Conservation (phyloP, 208 protist species). For the Novymonas esmeraldas region DNA sequence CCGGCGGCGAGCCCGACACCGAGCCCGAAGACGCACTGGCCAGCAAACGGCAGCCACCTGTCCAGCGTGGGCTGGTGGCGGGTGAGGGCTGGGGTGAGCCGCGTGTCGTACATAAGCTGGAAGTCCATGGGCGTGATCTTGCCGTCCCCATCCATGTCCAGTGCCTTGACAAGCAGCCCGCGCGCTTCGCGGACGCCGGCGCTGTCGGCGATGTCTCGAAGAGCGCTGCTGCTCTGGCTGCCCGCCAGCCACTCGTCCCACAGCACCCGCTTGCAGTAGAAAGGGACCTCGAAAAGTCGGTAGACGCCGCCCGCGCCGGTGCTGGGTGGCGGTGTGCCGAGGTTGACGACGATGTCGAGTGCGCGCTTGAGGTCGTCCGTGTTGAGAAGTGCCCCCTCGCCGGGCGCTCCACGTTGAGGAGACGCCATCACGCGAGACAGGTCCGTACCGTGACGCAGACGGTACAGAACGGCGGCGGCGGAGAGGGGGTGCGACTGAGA, state of each 20-base stretch:
- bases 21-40: slow-evolving; percentile 56
- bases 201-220: slow-evolving; percentile 21
- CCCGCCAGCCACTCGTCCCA: slow-evolving; percentile 37
- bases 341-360: slow-evolving; percentile 43
- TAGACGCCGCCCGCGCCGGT: slow-evolving; percentile 29
- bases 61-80: slow-evolving; percentile 40
- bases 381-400: slow-evolving; percentile 35
- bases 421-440: too few relatives aligned
- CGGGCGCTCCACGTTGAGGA: too few relatives aligned
- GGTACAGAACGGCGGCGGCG: too few relatives aligned
- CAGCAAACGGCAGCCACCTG: slow-evolving; percentile 48
- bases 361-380: slow-evolving; percentile 66
- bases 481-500: too few relatives aligned
- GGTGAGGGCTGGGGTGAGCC: slow-evolving; percentile 35
- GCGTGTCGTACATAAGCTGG: slow-evolving; percentile 65
- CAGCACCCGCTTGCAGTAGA: slow-evolving; percentile 44
- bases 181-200: slow-evolving; percentile 34
- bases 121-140: slow-evolving; percentile 67
- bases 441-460: too few relatives aligned
- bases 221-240: slow-evolving; percentile 39
- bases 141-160: slow-evolving; percentile 72
- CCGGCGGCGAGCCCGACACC: slow-evolving; percentile 42
- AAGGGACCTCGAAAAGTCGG: slow-evolving; percentile 47
- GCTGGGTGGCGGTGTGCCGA: slow-evolving; percentile 31
- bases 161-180: slow-evolving; percentile 33